Evolutionary conservation across 1,284 basidiomycete species (phyloP), one percentile per base, ranked within the genome.

Genomic region (Ustilago trichophora): DNA sequence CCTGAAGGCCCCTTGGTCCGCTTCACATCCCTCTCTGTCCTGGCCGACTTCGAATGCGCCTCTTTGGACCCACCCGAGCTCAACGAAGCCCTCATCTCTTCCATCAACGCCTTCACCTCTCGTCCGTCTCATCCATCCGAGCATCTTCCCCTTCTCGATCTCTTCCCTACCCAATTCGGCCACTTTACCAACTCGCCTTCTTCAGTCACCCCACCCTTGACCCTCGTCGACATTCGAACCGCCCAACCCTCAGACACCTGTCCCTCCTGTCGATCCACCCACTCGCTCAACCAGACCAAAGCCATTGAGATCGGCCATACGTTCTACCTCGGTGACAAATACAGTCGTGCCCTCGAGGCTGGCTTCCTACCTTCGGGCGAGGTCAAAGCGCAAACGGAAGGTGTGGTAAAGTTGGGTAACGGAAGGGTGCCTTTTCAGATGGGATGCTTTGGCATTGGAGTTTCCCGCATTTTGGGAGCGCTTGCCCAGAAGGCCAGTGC

Each of bases 381-480:
- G 7, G 31, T 18, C 3, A 53, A 26, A 12, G 34, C 24, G 8
- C 21, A 25, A 11, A 52, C 36, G n/a, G n/a, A n/a, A n/a, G n/a
- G n/a, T n/a, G 49, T 46, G 21, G 35, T 37, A 10, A 52, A 15
- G 16, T 16, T 65, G 36, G 0, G 16, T 1, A 66, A 68, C 11
- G 70, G 57, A 2, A 36, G 58, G 19, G 35, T 59, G 11, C 74
- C 76, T 2, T 73, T 81, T 42, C 76, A 83, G 46, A 83, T 83
- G 82, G 82, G 82, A 0, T 83, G 82, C 47, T 83, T 81, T 32
- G 82, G 82, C 11, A 80, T 83, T 11, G 82, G 82, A 6, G 74
- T 83, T 2, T 77, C 78, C 13, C 63, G 82, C 2, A 73, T 83
- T 9, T 33, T 83, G 3, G 82, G 81, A 18, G 74, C 78, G 0